A percentile compares a stretch with the other conserved stretches of the same genome.
Conservation (phyloP, 176 grass and related monocot species). For the Rhynchospora tenuis region DNA sequence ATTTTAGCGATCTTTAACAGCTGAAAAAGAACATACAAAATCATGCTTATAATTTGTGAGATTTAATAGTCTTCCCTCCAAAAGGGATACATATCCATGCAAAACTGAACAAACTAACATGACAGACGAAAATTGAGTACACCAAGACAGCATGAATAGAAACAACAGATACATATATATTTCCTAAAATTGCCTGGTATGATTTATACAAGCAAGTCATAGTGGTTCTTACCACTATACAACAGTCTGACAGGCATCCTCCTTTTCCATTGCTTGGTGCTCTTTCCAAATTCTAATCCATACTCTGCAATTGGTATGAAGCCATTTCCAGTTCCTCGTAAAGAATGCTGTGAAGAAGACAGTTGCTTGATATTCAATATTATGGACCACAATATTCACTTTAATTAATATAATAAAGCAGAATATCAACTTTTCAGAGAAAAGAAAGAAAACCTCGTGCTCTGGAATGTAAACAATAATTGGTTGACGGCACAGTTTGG, state of each 20-base stretch:
- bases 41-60: neutral
- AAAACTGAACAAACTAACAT: neutral
- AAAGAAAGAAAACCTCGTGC: conserved; percentile 52
- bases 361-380: conserved; percentile 5
- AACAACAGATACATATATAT: neutral
- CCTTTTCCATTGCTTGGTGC: conserved; percentile 47
- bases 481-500: conserved; percentile 64
- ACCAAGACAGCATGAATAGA: too few relatives aligned
- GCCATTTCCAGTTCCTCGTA: conserved; percentile 42
- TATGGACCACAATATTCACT: neutral
- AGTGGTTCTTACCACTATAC: conserved; percentile 80
- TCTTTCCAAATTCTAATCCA: conserved; percentile 67
- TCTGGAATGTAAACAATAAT: conserved; percentile 94
- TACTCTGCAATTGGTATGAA: conserved; percentile 94
- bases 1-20: neutral
- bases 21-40: neutral
- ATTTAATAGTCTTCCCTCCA: neutral
- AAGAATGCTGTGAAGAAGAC: conserved; percentile 46
- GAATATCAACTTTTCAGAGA: neutral
- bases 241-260: conserved; percentile 66
- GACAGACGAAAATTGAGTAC: neutral
- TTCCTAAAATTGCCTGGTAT: neutral
- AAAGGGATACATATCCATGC: neutral
- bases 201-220: conserved; percentile 71
- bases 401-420: neutral